phyloP scores from a whole-genome alignment of 371 early-diverging fungal species.

The Mortierella polycephala region DNA sequence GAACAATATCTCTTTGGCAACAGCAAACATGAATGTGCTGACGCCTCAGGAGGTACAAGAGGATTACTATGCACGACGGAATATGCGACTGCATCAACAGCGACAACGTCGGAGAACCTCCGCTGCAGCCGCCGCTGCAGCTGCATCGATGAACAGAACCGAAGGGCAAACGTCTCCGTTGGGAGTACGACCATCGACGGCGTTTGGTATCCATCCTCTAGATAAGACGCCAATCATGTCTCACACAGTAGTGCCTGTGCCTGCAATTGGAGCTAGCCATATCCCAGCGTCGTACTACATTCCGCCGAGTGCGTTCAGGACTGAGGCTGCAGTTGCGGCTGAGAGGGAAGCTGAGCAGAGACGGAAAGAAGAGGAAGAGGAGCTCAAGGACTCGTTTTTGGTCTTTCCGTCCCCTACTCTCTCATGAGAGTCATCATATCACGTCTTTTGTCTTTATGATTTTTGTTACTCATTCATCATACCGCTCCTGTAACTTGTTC shows the following conservation, averaged over 20 bases:
- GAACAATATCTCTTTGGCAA: slow-evolving; percentile 28
- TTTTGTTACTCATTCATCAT: no score
- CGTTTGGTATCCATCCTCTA: slow-evolving; percentile 9
- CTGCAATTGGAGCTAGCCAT: slow-evolving; percentile 7
- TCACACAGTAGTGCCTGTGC: not conserved
- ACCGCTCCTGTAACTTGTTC: no score
- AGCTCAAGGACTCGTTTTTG: slow-evolving; percentile 29
- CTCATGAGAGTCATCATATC: not conserved
- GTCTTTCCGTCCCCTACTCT: slow-evolving; percentile 35
- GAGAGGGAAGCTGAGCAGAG: slow-evolving; percentile 30
- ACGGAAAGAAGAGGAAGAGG: slow-evolving; percentile 32
- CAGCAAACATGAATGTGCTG: slow-evolving; percentile 39
- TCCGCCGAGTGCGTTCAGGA: slow-evolving; percentile 47
- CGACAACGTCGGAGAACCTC: slow-evolving; percentile 16
- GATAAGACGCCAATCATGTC: not conserved
- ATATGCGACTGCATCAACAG: slow-evolving; percentile 20
- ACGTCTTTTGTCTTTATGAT: no score
- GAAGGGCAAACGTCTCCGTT: not conserved
- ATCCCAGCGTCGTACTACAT: slow-evolving; percentile 41
- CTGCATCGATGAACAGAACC: not conserved
- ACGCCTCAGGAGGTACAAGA: slow-evolving; percentile 44
- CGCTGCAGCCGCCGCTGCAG: not conserved
- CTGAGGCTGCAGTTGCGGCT: slow-evolving; percentile 35
- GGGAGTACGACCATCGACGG: not conserved
- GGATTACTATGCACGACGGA: slow-evolving; percentile 30